Base-by-base conservation (phyloP, 2,329 filamentous ascomycete species). In the Keithomyces neogunnii region DNA sequence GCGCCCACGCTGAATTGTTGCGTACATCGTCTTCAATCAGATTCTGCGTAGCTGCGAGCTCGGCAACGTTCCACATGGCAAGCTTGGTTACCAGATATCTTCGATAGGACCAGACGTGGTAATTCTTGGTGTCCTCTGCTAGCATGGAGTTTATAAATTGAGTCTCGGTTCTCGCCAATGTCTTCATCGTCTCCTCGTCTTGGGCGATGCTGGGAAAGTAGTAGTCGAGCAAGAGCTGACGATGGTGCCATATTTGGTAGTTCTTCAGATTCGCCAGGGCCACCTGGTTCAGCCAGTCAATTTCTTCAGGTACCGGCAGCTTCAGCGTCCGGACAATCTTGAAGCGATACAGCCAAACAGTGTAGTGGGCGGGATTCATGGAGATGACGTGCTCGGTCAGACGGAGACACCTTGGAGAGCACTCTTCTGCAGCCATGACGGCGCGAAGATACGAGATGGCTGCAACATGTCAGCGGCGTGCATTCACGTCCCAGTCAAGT, bases 1-100 rank as follows among this genome's bases (percentile, higher is more conserved):
- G 92, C 58, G 92, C 95, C 93, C 93, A 99, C 13, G 92, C 93
- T 44, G 88, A 93, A 69, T 99, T 99, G 73, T 99, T 99, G 62
- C 91, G 81, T 53, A 97, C 83, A 68, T 99, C 93, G 35, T 81
- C 74, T 52, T 81, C 74, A 52, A 99, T 79, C 66, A 96, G 78
- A 39, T 70, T 69, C 63, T 93, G 86, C 35, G 89, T 81, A 53
- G 85, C 83, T 48, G 74, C 69, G 26, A 95, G 73, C 74, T 99
- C 84, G 46, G 76, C 74, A 66, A 86, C 83, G 72, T 57, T 81
- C 77, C 68, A 96, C 75, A 72, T 86, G 65, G 82, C 85, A 76
- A 86, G 69, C 63, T 81, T 82, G 48, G 72, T 71, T 40, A 84
- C 79, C 26, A 85, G 68, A 63, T 80, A 83, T 66, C 96, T 89